Conservation (phyloP, 1,284 basidiomycete species). For the Pseudozyma flocculosa region DNA sequence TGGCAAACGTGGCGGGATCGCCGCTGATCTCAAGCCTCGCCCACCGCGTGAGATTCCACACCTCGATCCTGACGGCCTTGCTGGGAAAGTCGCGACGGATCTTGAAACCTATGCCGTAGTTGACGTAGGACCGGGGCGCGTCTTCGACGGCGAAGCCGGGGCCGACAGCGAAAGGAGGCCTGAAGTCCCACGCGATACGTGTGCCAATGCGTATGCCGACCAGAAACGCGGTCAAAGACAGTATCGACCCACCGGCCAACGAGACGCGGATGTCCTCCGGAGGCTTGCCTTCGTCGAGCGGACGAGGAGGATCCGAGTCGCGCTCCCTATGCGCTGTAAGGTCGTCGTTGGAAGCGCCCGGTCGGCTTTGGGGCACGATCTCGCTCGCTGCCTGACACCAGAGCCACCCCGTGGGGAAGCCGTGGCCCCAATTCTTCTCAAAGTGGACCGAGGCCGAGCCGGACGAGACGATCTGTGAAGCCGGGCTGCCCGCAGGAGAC, state of each 20-base stretch:
- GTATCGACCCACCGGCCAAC: slow-evolving; percentile 19
- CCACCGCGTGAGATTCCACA: slow-evolving; percentile 16
- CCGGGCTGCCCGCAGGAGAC: too few species aligned
- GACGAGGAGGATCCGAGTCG: too few species aligned
- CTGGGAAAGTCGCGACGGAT: slow-evolving; percentile 11
- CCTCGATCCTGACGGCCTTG: slow-evolving; percentile 12
- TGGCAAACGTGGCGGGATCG: slow-evolving; percentile 11
- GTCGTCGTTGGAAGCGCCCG: not conserved
- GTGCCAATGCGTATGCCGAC: slow-evolving; percentile 11
- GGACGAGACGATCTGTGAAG: slow-evolving; percentile 7
- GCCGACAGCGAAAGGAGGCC: slow-evolving; percentile 18
- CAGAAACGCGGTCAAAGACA: slow-evolving; percentile 22
- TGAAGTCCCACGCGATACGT: slow-evolving; percentile 14
- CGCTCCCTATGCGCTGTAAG: too few species aligned
- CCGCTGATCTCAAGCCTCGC: slow-evolving; percentile 12
- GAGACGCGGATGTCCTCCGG: slow-evolving; percentile 2
- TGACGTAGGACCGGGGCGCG: not conserved
- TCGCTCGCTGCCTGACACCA: slow-evolving; percentile 11
- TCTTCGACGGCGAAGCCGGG: slow-evolving; percentile 3
- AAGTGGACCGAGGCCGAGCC: slow-evolving; percentile 15
- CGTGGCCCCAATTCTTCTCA: slow-evolving; percentile 34
- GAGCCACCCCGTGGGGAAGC: slow-evolving; percentile 29
- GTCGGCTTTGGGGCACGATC: not conserved
- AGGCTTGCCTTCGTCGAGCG: too few species aligned
- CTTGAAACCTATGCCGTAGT: slow-evolving; percentile 10